These are phyloP conservation scores for Apiospora kogelbergensis DNA, from an alignment of 2,329 filamentous ascomycete genomes.

Conservation along the genomic window DNA sequence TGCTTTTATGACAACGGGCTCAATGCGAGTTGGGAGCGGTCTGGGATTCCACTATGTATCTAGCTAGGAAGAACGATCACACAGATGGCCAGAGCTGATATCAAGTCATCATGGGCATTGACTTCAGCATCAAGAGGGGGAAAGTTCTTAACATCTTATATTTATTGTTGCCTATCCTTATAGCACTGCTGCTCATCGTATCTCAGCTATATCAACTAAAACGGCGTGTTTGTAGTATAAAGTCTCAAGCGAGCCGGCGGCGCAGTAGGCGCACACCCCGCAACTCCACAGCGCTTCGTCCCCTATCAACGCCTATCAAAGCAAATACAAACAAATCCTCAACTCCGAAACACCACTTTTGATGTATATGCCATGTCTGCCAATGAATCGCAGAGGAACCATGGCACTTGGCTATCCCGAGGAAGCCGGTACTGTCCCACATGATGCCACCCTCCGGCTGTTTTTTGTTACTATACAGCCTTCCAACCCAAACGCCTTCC, in stretches of 20 bases:
- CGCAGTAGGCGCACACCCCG: slow-evolving; percentile 16
- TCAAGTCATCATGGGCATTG: neutral
- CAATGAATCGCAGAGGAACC: neutral
- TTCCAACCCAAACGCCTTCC: slow-evolving; percentile 12
- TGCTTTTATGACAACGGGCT: too few relatives aligned
- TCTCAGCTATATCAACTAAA: neutral
- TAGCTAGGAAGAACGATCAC: too few relatives aligned
- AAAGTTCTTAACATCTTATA: neutral
- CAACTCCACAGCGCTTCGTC: slow-evolving; percentile 13
- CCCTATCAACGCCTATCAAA: slow-evolving; percentile 27
- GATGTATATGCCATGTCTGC: slow-evolving; percentile 42
- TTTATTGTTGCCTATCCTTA: neutral
- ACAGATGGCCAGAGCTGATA: too few relatives aligned
- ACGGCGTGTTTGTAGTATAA: neutral
- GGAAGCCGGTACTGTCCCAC: neutral
- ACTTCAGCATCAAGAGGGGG: neutral
- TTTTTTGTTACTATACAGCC: slow-evolving; percentile 18
- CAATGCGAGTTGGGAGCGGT: too few relatives aligned
- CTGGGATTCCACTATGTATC: too few relatives aligned
- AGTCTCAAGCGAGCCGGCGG: slow-evolving; percentile 8
- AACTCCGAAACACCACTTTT: slow-evolving; percentile 45
- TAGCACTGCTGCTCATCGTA: neutral
- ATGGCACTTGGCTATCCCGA: neutral
- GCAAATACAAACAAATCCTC: slow-evolving; percentile 27
- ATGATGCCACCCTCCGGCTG: slow-evolving; percentile 5